Evolutionary conservation across 805 yeast species (phyloP).

Genomic region (Isabelozyma gotoi): DNA sequence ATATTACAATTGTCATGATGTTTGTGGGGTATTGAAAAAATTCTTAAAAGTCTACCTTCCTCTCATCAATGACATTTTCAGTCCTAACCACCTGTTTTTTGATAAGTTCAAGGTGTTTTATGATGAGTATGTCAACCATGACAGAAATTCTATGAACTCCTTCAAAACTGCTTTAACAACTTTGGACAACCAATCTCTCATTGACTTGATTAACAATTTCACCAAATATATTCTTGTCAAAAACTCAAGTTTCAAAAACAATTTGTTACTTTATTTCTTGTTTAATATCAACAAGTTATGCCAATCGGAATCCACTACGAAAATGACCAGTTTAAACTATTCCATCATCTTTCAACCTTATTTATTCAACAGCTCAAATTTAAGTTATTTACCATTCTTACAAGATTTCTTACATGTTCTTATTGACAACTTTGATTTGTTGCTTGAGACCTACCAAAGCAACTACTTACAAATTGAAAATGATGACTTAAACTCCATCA

Average conservation of each 20-base stretch:
- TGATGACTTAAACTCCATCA: conserved; percentile 6
- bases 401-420: conserved; percentile 16
- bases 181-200: not conserved
- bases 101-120: conserved; percentile 6
- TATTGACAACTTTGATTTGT: conserved; percentile 12
- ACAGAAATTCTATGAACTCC: not conserved
- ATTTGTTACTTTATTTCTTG: conserved; percentile 17
- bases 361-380: conserved; percentile 16
- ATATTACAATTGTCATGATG: conserved; percentile 20
- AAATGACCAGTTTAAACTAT: conserved; percentile 26
- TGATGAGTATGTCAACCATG: conserved; percentile 3
- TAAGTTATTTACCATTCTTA: conserved; percentile 12
- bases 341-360: conserved; percentile 35
- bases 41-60: conserved; percentile 15
- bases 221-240: conserved; percentile 11
- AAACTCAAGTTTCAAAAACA: conserved; percentile 13
- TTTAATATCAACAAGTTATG: conserved; percentile 13
- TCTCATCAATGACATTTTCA: conserved; percentile 2
- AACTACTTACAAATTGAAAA: conserved; percentile 7
- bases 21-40: conserved; percentile 25
- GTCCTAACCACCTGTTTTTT: conserved; percentile 2
- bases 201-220: conserved; percentile 9
- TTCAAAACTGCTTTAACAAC: conserved; percentile 4
- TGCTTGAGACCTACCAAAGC: conserved; percentile 4
- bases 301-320: conserved; percentile 16